Evolutionary conservation across 805 yeast genomes (phyloP), one percentile per base, ranked within the genome.

Genomic region (Candida nanaspora): DNA sequence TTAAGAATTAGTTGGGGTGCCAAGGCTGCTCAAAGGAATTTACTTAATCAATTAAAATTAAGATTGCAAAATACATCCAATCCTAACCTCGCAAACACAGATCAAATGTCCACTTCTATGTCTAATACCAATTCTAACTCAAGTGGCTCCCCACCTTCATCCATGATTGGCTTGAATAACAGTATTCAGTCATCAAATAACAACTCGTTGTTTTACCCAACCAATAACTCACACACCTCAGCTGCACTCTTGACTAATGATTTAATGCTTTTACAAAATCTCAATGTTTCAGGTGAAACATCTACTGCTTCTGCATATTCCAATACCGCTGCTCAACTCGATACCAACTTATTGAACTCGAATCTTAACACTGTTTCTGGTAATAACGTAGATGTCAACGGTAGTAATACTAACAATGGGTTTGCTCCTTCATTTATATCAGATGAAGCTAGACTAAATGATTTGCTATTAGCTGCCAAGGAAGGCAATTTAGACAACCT

Each of bases 1-100:
- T 80, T 88, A 37, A 70, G 95, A 51, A 71, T 88, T 43, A 81
- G 91, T 39, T 88, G 96, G 96, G 96, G 96, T 30, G 65, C 65
- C 25, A 73, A 87, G 49, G 76, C 84, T 10, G 65, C 62, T 20
- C 66, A 59, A 50, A 52, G 65, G 43, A 59, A 55, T 40, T 57
- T 61, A 61, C 56, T 57, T 51, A 62, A 62, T 3, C 57, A 61
- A 22, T 25, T 37, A n/a, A 34, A 34, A 16, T 23, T 34, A n/a
- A 23, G n/a, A 34, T 33, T 14, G 7, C 35, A 33, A 33, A 31
- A 16, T 31, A 19, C n/a, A n/a, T n/a, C n/a, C n/a, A n/a, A n/a
- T n/a, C n/a, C n/a, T n/a, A n/a, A n/a, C n/a, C n/a, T n/a, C 31
- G 27, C 27, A 7, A 23, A 23, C 27, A 23, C 27, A 23, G 11